phyloP scores from a whole-genome alignment of 441 rosid genomes.

The Corymbia calophylla region DNA sequence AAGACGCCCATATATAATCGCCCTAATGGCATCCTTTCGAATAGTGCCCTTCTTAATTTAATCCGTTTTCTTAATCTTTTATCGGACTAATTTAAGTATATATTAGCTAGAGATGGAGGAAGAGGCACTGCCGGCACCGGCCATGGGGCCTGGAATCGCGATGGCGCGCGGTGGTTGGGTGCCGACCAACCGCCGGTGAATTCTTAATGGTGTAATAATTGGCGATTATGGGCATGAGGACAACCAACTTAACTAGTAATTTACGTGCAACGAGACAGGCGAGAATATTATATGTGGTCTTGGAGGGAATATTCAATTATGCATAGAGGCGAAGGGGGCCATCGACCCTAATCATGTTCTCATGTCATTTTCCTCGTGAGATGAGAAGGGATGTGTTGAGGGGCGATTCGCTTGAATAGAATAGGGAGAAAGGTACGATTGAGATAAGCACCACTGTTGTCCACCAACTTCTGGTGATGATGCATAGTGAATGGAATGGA shows the following conservation, averaged over 20 bases:
- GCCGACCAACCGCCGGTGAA: conserved; percentile 57
- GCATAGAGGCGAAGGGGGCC: not conserved
- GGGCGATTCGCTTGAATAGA: not conserved
- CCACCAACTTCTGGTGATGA: not conserved
- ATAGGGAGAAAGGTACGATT: not conserved
- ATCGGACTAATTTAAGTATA: not conserved
- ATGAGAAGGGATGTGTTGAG: not conserved
- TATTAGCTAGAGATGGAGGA: not conserved
- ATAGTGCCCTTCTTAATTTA: not conserved
- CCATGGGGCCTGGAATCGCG: conserved; percentile 25
- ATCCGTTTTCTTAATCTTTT: not conserved
- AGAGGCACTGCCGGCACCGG: conserved; percentile 28
- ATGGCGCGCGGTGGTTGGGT: conserved; percentile 13
- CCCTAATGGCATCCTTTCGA: not conserved
- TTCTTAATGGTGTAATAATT: conserved; percentile 13
- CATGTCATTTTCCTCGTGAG: not conserved
- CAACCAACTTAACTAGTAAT: conserved; percentile 16
- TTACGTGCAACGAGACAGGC: conserved; percentile 6
- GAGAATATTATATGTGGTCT: not conserved
- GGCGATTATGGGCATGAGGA: conserved; percentile 30
- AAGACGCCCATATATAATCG: not conserved
- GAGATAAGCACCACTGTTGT: not conserved
- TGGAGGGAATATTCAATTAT: not conserved
- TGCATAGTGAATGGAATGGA: not conserved
- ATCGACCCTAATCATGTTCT: not conserved